These are phyloP conservation scores for Kockiozyma suomiensis DNA, from an alignment of 805 yeast species.

Conservation along the genomic window DNA sequence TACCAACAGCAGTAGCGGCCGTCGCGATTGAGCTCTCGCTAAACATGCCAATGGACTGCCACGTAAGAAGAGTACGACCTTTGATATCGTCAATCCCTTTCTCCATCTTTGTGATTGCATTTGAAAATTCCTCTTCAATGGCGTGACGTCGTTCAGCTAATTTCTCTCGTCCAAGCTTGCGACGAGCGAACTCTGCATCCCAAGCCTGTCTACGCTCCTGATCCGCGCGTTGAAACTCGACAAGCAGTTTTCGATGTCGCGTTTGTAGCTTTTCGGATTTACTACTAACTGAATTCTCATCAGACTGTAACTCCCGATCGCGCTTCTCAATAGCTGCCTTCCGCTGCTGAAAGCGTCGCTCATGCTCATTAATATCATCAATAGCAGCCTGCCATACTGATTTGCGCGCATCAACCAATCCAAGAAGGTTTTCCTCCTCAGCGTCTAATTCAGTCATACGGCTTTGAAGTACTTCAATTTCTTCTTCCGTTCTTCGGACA, in stretches of 20 bases:
- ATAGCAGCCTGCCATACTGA: constrained; percentile 33
- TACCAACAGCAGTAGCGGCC: constrained; percentile 12
- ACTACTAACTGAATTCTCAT: constrained; percentile 33
- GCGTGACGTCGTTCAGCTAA: constrained; percentile 40
- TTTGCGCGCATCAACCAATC: constrained; percentile 12
- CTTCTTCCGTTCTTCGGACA: constrained; percentile 47
- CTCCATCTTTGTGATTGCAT: constrained; percentile 43
- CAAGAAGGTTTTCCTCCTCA: constrained; percentile 13
- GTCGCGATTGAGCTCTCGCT: constrained; percentile 8
- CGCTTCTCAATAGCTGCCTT: constrained; percentile 29
- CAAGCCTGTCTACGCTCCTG: constrained; percentile 35
- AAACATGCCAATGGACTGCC: constrained; percentile 25
- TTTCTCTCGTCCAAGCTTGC: constrained; percentile 36
- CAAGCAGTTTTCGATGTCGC: constrained; percentile 35
- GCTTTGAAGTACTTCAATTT: constrained; percentile 25
- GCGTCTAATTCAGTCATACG: constrained; percentile 19
- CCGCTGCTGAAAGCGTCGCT: constrained; percentile 22
- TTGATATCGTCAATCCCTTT: constrained; percentile 38
- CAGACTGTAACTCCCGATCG: constrained; percentile 32
- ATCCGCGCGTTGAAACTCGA: constrained; percentile 39
- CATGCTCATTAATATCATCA: constrained; percentile 23
- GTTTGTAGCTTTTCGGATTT: constrained; percentile 38
- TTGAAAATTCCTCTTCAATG: constrained; percentile 41
- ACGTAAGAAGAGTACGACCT: constrained; percentile 29
- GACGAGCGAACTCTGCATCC: constrained; percentile 36